Base-by-base conservation (phyloP, 2,329 filamentous ascomycete species). In the Elsinoe arachidis region DNA sequence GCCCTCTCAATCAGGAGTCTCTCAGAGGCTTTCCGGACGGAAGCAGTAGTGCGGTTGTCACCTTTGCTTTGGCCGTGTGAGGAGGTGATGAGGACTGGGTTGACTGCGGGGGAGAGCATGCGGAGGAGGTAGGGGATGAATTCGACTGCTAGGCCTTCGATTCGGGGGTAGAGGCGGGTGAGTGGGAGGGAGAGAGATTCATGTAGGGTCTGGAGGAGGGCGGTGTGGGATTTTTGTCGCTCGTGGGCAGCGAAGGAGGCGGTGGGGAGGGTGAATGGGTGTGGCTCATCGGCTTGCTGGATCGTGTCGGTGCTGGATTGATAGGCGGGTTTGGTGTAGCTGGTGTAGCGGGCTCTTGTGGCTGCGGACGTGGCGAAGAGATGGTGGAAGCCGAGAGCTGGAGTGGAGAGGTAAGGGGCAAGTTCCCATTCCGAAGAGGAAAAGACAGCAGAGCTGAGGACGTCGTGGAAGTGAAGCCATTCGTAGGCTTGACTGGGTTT, bases 401-500 rank as follows among this genome's bases (percentile, higher is more conserved):
- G 86, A 63, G 93, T 88, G 65, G 85, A 88, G 51, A 97, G 80
- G 69, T 99, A 99, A 0, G 89, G 85, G 0, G 81, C 82, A 14
- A 99, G 76, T 70, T 99, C 93, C 88, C 93, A 99, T 57, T 95
- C 91, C 69, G 96, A 92, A 59, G 82, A 85, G n/a, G 83, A 76
- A 68, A 85, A 95, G 1, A 97, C 80, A 38, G 85, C 83, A 0
- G 85, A 84, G 21, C 89, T 90, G 61, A 95, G 84, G 0, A 78
- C 76, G 66, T 97, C 93, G 71, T 96, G 88, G 72, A 99, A 97
- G 70, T 95, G 79, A 57, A 99, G 81, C 93, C 93, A 99, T 67
- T 96, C 92, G 70, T 96, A 95, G 0, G 89, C 89, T 1, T 81
- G 76, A 63, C 86, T 84, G 0, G 95, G 95, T 68, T 99, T 99